These are phyloP conservation scores for Rosa hybrid DNA, from an alignment of 331 rosid species.

Conservation along the genomic window DNA sequence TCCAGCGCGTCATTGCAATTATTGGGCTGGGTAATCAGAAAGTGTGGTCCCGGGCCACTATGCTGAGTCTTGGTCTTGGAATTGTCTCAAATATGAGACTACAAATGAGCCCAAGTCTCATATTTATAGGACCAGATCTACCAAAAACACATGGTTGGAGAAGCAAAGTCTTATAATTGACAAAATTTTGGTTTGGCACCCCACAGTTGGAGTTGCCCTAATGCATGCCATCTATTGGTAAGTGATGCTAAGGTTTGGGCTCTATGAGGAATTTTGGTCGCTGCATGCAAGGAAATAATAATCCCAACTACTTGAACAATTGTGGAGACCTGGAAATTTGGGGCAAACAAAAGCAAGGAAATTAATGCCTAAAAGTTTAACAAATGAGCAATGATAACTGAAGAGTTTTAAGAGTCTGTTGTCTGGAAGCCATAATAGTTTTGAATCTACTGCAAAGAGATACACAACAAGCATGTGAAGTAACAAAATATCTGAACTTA, in stretches of 20 bases:
- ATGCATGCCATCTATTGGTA: conserved; percentile 85
- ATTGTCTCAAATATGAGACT: too few species aligned
- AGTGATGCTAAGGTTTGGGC: conserved; percentile 71
- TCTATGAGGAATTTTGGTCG: conserved; percentile 80
- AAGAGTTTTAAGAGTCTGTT: not conserved
- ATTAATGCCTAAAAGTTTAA: not conserved
- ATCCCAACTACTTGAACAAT: conserved; percentile 85
- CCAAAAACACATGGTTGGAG: too few species aligned
- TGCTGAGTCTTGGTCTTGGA: too few species aligned
- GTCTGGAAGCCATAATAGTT: not conserved
- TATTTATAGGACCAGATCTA: too few species aligned
- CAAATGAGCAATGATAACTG: not conserved
- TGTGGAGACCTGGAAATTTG: conserved; percentile 60
- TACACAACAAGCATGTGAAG: not conserved
- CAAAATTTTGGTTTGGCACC: too few species aligned
- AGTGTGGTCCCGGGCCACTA: too few species aligned
- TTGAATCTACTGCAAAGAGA: conserved; percentile 12
- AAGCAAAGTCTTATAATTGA: too few species aligned
- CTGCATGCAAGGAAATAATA: conserved; percentile 71
- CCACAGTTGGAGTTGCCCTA: not conserved
- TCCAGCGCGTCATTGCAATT: too few species aligned
- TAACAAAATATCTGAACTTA: conserved; percentile 44
- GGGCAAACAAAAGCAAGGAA: not conserved
- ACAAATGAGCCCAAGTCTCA: too few species aligned
- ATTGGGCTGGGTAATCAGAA: too few species aligned